A percentile compares a stretch with the other conserved stretches of the same genome.
Conservation (phyloP, 2,329 filamentous ascomycete genomes). For the Phaeosphaeria sp. region DNA sequence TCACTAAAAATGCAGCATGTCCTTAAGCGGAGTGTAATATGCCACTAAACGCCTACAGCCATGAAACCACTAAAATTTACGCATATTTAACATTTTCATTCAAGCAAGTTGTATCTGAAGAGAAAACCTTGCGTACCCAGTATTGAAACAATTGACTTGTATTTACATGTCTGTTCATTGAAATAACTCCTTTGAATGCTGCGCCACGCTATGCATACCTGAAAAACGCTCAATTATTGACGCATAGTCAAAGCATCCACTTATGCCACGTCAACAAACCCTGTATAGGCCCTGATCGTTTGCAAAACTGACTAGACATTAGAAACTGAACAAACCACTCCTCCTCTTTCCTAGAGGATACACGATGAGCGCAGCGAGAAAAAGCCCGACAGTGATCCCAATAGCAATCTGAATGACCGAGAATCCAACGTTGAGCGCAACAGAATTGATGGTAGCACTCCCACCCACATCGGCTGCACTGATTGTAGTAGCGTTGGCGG, state of each 20-base stretch:
- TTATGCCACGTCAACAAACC: neutral
- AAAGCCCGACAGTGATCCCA: conserved; percentile 59
- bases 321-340: conserved; percentile 47
- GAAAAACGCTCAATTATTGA: conserved; percentile 5
- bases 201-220: neutral
- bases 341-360: conserved; percentile 59
- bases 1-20: no score
- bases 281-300: neutral
- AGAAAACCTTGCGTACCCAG: no score
- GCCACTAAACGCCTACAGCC: no score
- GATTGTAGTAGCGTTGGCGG: conserved; percentile 51
- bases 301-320: neutral
- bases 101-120: no score
- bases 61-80: no score
- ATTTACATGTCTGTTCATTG: no score
- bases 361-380: conserved; percentile 56
- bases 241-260: neutral
- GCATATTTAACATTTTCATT: no score
- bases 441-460: conserved; percentile 45
- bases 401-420: conserved; percentile 59
- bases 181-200: neutral
- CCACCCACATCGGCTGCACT: conserved; percentile 30
- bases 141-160: no score
- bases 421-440: conserved; percentile 57
- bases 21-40: no score